Percentiles rank a stretch among this genome's conserved stretches.
Evolutionary conservation across 805 yeast species (phyloP).

Genomic region (Spencermartinsiella europaea): DNA sequence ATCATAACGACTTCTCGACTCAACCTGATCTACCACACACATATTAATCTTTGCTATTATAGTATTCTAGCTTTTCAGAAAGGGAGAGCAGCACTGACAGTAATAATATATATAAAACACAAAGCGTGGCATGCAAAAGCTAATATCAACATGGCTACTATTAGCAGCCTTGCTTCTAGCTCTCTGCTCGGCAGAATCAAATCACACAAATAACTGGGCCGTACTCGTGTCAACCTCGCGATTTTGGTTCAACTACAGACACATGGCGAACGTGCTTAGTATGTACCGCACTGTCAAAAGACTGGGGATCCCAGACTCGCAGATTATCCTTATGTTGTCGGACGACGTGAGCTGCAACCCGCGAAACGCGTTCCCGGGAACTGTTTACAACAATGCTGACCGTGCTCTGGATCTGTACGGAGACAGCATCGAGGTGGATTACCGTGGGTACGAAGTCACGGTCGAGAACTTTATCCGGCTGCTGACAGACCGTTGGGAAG

Average conservation of each 20-base stretch:
- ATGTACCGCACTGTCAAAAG: conserved; percentile 95
- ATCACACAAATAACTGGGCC: conserved; percentile 40
- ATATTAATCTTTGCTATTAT: too few relatives aligned
- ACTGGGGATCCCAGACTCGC: conserved; percentile 96
- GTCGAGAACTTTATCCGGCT: conserved; percentile 93
- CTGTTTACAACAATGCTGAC: conserved; percentile 90
- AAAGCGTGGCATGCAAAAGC: too few relatives aligned
- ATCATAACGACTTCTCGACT: too few relatives aligned
- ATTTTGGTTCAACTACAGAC: conserved; percentile 98
- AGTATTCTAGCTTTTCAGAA: too few relatives aligned
- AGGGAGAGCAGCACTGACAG: too few relatives aligned
- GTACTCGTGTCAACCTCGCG: conserved; percentile 93
- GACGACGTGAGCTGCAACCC: conserved; percentile 98
- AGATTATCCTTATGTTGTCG: conserved; percentile 89
- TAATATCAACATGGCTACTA: background rate
- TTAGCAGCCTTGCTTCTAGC: background rate
- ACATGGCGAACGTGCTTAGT: conserved; percentile 92
- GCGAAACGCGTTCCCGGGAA: conserved; percentile 91
- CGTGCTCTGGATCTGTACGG: conserved; percentile 91
- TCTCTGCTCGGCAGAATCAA: too few relatives aligned
- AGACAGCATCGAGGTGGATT: conserved; percentile 91
- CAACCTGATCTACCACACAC: too few relatives aligned
- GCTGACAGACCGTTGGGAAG: conserved; percentile 93
- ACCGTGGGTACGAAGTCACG: conserved; percentile 95
- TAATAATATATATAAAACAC: too few relatives aligned